Evolutionary conservation across 2,329 filamentous ascomycete species (phyloP).

Genomic region (Penicillium hesseltinei): DNA sequence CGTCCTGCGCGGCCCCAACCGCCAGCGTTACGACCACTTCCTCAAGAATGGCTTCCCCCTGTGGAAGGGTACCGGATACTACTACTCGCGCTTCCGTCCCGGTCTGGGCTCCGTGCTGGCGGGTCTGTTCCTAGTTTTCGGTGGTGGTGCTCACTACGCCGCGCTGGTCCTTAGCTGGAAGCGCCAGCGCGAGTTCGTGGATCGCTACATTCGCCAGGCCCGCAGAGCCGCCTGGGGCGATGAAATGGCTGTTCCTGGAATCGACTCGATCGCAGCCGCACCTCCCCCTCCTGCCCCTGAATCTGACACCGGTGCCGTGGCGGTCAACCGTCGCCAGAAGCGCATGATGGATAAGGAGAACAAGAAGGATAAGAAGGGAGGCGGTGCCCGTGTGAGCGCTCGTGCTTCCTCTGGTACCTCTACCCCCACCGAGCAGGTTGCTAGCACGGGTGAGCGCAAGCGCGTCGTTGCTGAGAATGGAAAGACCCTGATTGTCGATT

Average conservation of each 20-base stretch:
- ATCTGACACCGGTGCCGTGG: conserved; percentile 51
- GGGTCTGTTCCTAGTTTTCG: conserved; percentile 77
- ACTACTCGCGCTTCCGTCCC: conserved; percentile 90
- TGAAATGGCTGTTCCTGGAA: conserved; percentile 65
- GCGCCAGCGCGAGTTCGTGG: conserved; percentile 85
- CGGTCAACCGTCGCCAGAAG: conserved; percentile 81
- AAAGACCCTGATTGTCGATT: conserved; percentile 90
- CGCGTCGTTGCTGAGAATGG: conserved; percentile 91
- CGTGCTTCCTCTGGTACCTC: conserved; percentile 48
- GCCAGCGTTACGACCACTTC: conserved; percentile 94
- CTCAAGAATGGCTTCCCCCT: conserved; percentile 86
- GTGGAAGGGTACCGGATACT: conserved; percentile 98
- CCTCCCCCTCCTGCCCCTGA: conserved; percentile 48
- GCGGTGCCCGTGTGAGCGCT: conserved; percentile 27
- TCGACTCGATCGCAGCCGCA: conserved; percentile 47
- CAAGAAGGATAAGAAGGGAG: conserved; percentile 61
- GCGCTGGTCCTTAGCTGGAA: conserved; percentile 83
- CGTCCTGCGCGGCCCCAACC: conserved; percentile 75
- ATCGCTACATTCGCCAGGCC: conserved; percentile 87
- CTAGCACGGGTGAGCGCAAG: conserved; percentile 73
- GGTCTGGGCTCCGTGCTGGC: conserved; percentile 80
- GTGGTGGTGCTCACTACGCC: conserved; percentile 83
- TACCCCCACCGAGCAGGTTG: conserved; percentile 53
- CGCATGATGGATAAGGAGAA: conserved; percentile 83
- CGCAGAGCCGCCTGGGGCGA: conserved; percentile 87